phyloP scores from a whole-genome alignment of 1,139 yeast species.

The Casaregolazyma lundiana region DNA sequence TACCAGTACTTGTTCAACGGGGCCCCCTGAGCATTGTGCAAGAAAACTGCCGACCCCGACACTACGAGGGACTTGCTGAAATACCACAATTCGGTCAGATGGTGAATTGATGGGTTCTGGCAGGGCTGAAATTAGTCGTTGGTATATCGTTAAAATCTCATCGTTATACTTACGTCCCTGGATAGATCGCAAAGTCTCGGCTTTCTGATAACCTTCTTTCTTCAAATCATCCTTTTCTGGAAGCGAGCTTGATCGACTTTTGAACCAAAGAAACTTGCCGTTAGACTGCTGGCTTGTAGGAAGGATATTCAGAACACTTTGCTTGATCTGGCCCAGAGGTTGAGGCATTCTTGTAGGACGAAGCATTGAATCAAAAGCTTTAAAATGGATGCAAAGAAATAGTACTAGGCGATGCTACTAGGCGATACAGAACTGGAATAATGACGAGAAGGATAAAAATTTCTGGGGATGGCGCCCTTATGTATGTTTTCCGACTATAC shows the following conservation, averaged over 20 bases:
- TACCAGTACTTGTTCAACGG: conserved; percentile 51
- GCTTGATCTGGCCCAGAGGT: not conserved
- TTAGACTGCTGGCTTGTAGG: not conserved
- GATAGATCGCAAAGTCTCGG: not conserved
- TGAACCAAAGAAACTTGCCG: not conserved
- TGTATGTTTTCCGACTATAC: too few relatives aligned
- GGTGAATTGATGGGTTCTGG: not conserved
- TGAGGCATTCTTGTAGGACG: not conserved
- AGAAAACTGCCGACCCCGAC: conserved; percentile 50
- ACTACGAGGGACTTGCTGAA: conserved; percentile 30
- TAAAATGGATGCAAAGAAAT: not conserved
- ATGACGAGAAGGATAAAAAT: not conserved
- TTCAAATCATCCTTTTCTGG: not conserved
- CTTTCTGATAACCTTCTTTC: not conserved
- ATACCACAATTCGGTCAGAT: conserved; percentile 7
- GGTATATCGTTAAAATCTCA: too few relatives aligned
- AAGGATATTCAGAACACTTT: not conserved
- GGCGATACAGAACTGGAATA: too few relatives aligned
- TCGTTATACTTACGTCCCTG: not conserved
- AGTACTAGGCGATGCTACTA: not conserved
- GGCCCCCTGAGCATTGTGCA: conserved; percentile 68
- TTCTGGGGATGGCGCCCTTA: too few relatives aligned
- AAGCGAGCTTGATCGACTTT: not conserved
- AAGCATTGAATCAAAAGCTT: not conserved
- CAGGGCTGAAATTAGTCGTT: not conserved